phyloP scores from a whole-genome alignment of 2,329 filamentous ascomycete species.

The Phaeoacremonium minimum region DNA sequence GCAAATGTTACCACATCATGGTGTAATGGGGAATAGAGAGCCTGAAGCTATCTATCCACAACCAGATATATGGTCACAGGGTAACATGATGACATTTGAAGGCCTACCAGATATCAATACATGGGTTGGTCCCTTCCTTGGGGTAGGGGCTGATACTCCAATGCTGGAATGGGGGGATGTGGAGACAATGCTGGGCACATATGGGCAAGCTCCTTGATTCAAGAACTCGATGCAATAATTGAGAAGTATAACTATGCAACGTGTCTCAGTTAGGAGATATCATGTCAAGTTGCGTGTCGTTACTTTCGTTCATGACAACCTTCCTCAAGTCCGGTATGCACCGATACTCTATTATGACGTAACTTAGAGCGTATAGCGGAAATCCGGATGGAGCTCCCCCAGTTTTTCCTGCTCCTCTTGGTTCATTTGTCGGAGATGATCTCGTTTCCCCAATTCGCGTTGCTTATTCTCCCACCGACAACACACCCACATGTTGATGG shows the following conservation, averaged over 20 bases:
- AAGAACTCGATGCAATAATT: not conserved
- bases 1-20: not conserved
- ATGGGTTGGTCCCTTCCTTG: not conserved
- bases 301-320: too few species aligned
- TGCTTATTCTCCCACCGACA: not conserved
- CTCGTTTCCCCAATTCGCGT: not conserved
- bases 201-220: not conserved
- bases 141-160: not conserved
- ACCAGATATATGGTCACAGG: not conserved
- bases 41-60: not conserved
- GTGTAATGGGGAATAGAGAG: not conserved
- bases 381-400: not conserved
- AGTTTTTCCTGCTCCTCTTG: not conserved
- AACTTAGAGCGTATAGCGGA: not conserved
- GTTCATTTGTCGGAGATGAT: not conserved
- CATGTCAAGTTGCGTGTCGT: too few species aligned
- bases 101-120: conserved; percentile 2
- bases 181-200: not conserved
- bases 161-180: not conserved
- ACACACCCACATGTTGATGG: not conserved
- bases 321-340: too few species aligned
- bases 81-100: not conserved
- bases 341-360: too few species aligned
- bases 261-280: too few species aligned
- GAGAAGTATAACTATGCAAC: too few species aligned